Conservation (phyloP, 495 filamentous ascomycete genomes). For the Daldinia caldariorum region DNA sequence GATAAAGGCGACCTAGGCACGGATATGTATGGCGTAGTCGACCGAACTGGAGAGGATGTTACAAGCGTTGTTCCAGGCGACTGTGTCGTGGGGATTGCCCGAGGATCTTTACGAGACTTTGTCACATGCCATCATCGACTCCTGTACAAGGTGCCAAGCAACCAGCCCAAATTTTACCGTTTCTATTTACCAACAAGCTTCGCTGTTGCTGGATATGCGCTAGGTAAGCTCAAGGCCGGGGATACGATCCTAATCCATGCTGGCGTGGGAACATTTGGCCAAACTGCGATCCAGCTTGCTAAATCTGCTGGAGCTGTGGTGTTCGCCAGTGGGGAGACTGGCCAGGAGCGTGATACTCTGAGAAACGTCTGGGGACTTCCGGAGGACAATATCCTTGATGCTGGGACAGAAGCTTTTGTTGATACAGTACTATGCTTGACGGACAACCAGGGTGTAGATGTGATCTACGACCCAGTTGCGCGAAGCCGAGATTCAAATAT, state of each 20-base stretch:
- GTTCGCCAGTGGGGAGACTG: slow-evolving; percentile 55
- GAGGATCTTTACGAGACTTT: slow-evolving; percentile 47
- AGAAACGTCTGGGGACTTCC: slow-evolving; percentile 51
- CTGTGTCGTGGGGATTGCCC: slow-evolving; percentile 50
- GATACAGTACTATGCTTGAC: slow-evolving; percentile 54
- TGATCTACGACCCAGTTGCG: slow-evolving; percentile 61
- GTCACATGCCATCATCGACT: slow-evolving; percentile 32
- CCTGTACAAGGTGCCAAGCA: slow-evolving; percentile 44
- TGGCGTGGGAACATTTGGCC: slow-evolving; percentile 59
- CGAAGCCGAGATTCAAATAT: slow-evolving; percentile 22
- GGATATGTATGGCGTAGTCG: slow-evolving; percentile 56
- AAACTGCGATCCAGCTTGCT: slow-evolving; percentile 60
- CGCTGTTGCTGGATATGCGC: slow-evolving; percentile 58
- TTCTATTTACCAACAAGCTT: slow-evolving; percentile 57
- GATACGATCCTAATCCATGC: slow-evolving; percentile 62
- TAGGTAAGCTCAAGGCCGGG: slow-evolving; percentile 39
- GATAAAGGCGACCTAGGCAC: slow-evolving; percentile 46
- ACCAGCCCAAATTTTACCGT: slow-evolving; percentile 50
- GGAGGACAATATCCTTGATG: slow-evolving; percentile 56
- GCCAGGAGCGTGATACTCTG: slow-evolving; percentile 53
- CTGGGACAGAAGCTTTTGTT: slow-evolving; percentile 44
- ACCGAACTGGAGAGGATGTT: slow-evolving; percentile 51
- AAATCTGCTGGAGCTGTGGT: slow-evolving; percentile 56
- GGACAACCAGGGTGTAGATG: slow-evolving; percentile 60
- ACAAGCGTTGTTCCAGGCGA: slow-evolving; percentile 50